A percentile compares a stretch with the other conserved stretches of the same genome.
Conservation (phyloP, 2,329 filamentous ascomycete species). For the Neopestalotiopsis sp. region DNA sequence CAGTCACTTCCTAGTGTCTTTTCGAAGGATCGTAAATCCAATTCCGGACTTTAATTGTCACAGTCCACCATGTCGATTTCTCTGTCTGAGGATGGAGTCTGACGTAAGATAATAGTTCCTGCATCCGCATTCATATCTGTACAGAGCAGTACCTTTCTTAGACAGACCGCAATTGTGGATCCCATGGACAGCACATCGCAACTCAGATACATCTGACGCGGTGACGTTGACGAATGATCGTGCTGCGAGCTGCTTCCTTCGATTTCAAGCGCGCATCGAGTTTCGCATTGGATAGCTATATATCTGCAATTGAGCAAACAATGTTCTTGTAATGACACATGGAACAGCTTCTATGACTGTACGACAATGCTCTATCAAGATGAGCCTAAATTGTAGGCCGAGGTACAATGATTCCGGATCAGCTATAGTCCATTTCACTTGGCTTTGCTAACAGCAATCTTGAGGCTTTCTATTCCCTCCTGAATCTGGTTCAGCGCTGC, state of each 20-base stretch:
- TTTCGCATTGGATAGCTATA: slow-evolving; percentile 11
- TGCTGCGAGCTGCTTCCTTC: background rate
- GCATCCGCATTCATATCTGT: slow-evolving; percentile 1
- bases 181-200: background rate
- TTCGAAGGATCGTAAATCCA: background rate
- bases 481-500: too few species aligned
- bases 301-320: slow-evolving; percentile 7
- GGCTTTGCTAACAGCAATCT: too few species aligned
- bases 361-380: slow-evolving; percentile 6
- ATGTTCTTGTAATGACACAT: slow-evolving; percentile 10
- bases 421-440: slow-evolving; percentile 11
- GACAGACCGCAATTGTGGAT: background rate
- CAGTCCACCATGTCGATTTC: slow-evolving; percentile 6
- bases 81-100: background rate
- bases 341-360: slow-evolving; percentile 4
- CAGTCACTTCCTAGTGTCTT: too few species aligned
- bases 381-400: slow-evolving; percentile 4
- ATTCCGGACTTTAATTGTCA: background rate
- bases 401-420: slow-evolving; percentile 8
- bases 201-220: slow-evolving; percentile 7
- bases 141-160: slow-evolving; percentile 7
- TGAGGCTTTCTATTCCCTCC: too few species aligned
- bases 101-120: slow-evolving; percentile 3
- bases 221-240: slow-evolving; percentile 8
- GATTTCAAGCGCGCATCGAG: slow-evolving; percentile 4